Conservation (phyloP, 2,329 filamentous ascomycete genomes). For the Talaromyces verruculosus region DNA sequence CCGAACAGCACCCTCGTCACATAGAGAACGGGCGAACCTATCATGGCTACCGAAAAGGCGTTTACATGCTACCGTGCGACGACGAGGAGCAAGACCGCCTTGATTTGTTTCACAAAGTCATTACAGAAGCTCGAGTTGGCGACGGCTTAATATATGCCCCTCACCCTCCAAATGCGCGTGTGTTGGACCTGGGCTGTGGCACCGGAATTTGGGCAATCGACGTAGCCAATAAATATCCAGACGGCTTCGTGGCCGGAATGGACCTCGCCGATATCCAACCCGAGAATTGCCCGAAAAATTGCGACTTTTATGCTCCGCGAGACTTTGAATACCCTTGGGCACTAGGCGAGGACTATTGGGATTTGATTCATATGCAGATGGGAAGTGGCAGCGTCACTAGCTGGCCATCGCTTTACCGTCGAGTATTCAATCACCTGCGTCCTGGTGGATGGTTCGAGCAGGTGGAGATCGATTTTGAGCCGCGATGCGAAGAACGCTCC, state of each 20-base stretch:
- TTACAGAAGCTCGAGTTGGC: conserved; percentile 60
- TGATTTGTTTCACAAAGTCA: conserved; percentile 79
- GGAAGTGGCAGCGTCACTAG: conserved; percentile 73
- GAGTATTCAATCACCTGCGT: conserved; percentile 70
- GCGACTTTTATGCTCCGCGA: conserved; percentile 65
- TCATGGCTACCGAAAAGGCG: conserved; percentile 64
- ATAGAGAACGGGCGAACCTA: conserved; percentile 71
- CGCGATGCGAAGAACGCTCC: conserved; percentile 67
- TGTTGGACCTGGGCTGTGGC: conserved; percentile 73
- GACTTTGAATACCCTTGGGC: conserved; percentile 79
- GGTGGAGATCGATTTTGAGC: conserved; percentile 81
- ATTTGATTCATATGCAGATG: conserved; percentile 81
- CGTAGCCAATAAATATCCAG: conserved; percentile 67
- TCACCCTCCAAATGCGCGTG: conserved; percentile 46
- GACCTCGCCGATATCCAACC: conserved; percentile 65
- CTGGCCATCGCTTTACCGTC: conserved; percentile 73
- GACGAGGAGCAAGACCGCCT: conserved; percentile 74
- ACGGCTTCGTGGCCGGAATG: conserved; percentile 61
- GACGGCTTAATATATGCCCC: conserved; percentile 47
- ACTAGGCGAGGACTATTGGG: conserved; percentile 66
- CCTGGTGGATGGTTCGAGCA: conserved; percentile 81
- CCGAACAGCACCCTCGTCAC: conserved; percentile 44
- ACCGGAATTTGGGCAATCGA: conserved; percentile 91
- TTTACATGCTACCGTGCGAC: conserved; percentile 77
- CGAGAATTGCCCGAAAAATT: conserved; percentile 67